A percentile compares a stretch with the other conserved stretches of the same genome.
Conservation (phyloP, 139 green algal species). For the Axilococcus clingmanii region DNA sequence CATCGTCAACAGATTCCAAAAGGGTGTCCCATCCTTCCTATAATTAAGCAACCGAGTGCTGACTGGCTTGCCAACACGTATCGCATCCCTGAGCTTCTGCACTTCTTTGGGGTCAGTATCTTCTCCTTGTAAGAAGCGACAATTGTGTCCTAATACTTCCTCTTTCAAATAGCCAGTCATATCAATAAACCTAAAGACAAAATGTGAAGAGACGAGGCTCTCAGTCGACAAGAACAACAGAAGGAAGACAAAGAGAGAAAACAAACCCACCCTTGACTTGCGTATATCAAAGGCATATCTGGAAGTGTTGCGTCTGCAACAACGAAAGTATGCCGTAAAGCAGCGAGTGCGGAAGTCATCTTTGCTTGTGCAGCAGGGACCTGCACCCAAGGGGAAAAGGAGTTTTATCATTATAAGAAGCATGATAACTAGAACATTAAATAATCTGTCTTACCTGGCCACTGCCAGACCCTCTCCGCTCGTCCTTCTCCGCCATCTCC, state of each 20-base stretch:
- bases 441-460: too few relatives aligned
- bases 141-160: slow-evolving; percentile 95
- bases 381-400: too few relatives aligned
- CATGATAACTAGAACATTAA: too few relatives aligned
- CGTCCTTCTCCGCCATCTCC: too few relatives aligned
- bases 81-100: slow-evolving; percentile 58
- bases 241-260: too few relatives aligned
- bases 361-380: slow-evolving; percentile 46
- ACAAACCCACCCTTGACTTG: slow-evolving; percentile 68
- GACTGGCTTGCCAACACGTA: slow-evolving; percentile 51
- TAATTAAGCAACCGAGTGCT: slow-evolving; percentile 87
- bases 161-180: slow-evolving; percentile 94
- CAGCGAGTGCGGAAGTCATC: slow-evolving; percentile 73
- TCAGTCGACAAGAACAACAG: too few relatives aligned
- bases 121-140: slow-evolving; percentile 95
- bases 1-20: slow-evolving; percentile 95
- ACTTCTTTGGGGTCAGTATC: slow-evolving; percentile 86
- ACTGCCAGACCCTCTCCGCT: too few relatives aligned
- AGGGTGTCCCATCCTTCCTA: slow-evolving; percentile 79
- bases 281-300: slow-evolving; percentile 91
- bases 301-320: slow-evolving; percentile 87
- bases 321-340: slow-evolving; percentile 85
- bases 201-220: too few relatives aligned
- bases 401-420: too few relatives aligned
- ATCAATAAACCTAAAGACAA: slow-evolving; percentile 70